phyloP scores from a whole-genome alignment of 2,329 filamentous ascomycete species.

The Trichoderma koningiopsis region DNA sequence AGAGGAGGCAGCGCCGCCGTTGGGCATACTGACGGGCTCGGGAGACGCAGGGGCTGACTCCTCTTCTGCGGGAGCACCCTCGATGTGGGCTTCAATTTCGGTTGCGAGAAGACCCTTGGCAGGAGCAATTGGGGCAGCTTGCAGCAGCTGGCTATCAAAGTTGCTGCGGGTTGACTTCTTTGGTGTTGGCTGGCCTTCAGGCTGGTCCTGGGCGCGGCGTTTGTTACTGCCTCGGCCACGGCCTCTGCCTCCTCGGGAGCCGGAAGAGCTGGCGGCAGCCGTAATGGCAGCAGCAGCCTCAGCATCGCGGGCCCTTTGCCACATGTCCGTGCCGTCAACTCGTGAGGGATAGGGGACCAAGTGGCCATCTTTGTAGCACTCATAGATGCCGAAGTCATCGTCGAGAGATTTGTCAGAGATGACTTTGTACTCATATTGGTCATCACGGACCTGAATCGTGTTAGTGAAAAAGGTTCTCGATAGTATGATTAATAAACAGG shows the following conservation, averaged over 20 bases:
- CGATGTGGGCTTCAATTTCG: slow-evolving; percentile 40
- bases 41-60: slow-evolving; percentile 43
- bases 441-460: slow-evolving; percentile 43
- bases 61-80: slow-evolving; percentile 40
- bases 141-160: slow-evolving; percentile 35
- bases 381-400: slow-evolving; percentile 47
- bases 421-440: slow-evolving; percentile 49
- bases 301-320: slow-evolving; percentile 41
- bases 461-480: slow-evolving; percentile 20
- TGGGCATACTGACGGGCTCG: slow-evolving; percentile 37
- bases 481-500: neutral
- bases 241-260: slow-evolving; percentile 35
- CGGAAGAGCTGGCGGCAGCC: slow-evolving; percentile 32
- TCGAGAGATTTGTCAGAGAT: slow-evolving; percentile 50
- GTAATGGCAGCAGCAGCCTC: slow-evolving; percentile 42
- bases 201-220: slow-evolving; percentile 54
- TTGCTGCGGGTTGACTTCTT: slow-evolving; percentile 49
- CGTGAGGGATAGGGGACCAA: slow-evolving; percentile 51
- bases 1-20: slow-evolving; percentile 33
- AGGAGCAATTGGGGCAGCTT: slow-evolving; percentile 33
- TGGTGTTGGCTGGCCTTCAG: slow-evolving; percentile 51
- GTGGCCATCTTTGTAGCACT: slow-evolving; percentile 44
- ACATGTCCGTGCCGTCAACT: slow-evolving; percentile 48
- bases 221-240: slow-evolving; percentile 45
- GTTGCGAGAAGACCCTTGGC: slow-evolving; percentile 46